These are phyloP conservation scores for Ogataea zsoltii DNA, from an alignment of 805 yeast species.

Conservation along the genomic window DNA sequence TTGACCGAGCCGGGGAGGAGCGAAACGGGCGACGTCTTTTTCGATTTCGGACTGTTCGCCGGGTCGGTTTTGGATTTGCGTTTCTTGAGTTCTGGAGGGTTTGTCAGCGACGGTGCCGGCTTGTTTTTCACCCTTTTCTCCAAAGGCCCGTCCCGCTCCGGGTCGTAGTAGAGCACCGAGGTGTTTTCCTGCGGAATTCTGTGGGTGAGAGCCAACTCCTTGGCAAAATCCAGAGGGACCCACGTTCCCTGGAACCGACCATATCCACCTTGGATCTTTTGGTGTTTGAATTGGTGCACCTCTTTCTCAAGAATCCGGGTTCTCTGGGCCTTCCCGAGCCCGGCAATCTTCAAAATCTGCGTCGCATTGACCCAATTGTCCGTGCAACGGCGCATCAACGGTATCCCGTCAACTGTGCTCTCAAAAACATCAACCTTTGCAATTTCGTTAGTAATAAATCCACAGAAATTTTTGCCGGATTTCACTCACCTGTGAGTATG, in stretches of 20 bases:
- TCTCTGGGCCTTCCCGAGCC: slow-evolving; percentile 76
- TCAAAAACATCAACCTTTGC: slow-evolving; percentile 51
- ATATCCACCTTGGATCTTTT: slow-evolving; percentile 83
- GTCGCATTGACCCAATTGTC: slow-evolving; percentile 96
- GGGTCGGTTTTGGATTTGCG: slow-evolving; percentile 36
- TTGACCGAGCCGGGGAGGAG: background rate
- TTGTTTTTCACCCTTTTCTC: slow-evolving; percentile 40
- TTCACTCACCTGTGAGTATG: slow-evolving; percentile 45
- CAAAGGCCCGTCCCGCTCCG: slow-evolving; percentile 47
- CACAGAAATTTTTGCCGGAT: background rate
- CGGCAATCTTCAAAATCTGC: slow-evolving; percentile 75
- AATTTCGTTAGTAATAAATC: slow-evolving; percentile 1
- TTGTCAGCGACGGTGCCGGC: slow-evolving; percentile 1
- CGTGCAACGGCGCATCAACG: slow-evolving; percentile 83
- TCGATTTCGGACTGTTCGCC: slow-evolving; percentile 12
- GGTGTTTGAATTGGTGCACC: slow-evolving; percentile 64
- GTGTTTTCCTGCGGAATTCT: slow-evolving; percentile 52
- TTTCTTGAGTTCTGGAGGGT: slow-evolving; percentile 25
- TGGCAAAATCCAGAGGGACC: slow-evolving; percentile 72
- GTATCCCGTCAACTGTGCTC: slow-evolving; percentile 66
- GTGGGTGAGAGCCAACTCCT: slow-evolving; percentile 52
- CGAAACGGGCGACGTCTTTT: slow-evolving; percentile 9
- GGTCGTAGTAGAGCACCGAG: slow-evolving; percentile 55
- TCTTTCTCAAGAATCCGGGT: slow-evolving; percentile 76
- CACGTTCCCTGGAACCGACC: slow-evolving; percentile 87